These are phyloP conservation scores for Arachis stenosperma DNA, from an alignment of 306 rosid species.

Conservation along the genomic window DNA sequence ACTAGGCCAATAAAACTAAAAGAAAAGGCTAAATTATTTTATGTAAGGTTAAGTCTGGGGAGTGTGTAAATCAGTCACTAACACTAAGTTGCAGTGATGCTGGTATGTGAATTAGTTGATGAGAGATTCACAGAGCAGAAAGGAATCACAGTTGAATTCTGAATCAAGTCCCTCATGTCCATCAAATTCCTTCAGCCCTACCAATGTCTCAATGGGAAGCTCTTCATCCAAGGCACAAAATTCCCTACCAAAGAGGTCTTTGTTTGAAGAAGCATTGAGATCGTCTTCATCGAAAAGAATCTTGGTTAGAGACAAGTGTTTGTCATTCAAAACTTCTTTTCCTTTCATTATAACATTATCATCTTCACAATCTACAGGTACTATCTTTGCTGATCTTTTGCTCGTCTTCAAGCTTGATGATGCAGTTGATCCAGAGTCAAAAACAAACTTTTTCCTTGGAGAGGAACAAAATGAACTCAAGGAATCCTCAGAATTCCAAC, in stretches of 20 bases:
- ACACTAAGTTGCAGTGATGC: conserved; percentile 22
- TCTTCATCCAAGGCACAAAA: conserved; percentile 36
- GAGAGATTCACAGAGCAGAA: conserved; percentile 38
- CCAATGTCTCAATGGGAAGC: conserved; percentile 54
- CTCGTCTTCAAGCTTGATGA: conserved; percentile 43
- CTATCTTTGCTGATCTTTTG: conserved; percentile 32
- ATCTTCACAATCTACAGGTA: conserved; percentile 4
- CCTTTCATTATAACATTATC: not conserved
- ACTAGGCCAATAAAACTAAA: not conserved
- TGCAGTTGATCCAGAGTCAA: conserved; percentile 27
- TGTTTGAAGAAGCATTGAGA: conserved; percentile 13
- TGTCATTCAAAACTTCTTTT: conserved; percentile 6
- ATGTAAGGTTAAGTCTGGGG: conserved; percentile 23
- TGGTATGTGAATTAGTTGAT: conserved; percentile 23
- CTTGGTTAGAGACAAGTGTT: not conserved
- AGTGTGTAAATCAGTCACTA: not conserved
- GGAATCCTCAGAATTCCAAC: conserved; percentile 43
- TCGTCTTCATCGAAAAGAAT: not conserved
- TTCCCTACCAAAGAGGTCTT: conserved; percentile 32
- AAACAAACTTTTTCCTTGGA: conserved; percentile 41
- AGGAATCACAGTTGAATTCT: conserved; percentile 39
- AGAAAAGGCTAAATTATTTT: not conserved
- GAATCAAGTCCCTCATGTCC: conserved; percentile 60
- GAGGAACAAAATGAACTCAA: conserved; percentile 51
- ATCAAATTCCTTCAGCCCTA: conserved; percentile 64